Evolutionary conservation across 768 basidiomycete genomes (phyloP), one percentile per base, ranked within the genome.

Genomic region (Termitomyces heimii): DNA sequence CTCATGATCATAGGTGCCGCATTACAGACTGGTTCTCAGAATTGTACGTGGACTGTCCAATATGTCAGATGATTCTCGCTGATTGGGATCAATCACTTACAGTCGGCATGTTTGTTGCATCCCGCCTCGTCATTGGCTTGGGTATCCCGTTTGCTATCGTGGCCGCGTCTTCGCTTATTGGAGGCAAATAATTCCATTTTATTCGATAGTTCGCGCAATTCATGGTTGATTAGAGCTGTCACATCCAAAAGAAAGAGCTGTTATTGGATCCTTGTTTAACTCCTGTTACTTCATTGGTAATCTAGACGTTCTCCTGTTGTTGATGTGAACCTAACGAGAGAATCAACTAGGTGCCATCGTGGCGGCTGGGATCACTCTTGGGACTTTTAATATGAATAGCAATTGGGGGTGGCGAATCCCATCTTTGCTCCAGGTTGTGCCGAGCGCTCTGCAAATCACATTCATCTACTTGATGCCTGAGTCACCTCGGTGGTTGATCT

Each of bases 351-450:
- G 83, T 24, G 73, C 82, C 50, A 80, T 85, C 57, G 78, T 82
- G 28, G 82, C 84, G 5, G 82, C 83, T 9, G 81, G 77, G 2
- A 74, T 80, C 1, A 89, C 85, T 0, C 79, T 86, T 35, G 82
- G 82, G 9, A 88, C 88, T 0, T 88, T 87, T 72, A 59, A 71
- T 9, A 83, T 87, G 75, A 47, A 62, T 0, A 78, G 62, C 49
- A 77, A 82, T 62, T 85, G 83, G 84, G 82, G 80, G 12, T 87
- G 86, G 86, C 76, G 85, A n/a, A 84, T 86, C 22, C 85, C 84
- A 0, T 81, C 84, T n/a, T 63, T 82, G 43, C 74, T 86, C 5
- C 86, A 87, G 66, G 61, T 80, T 34, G 65, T 76, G 0, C 85
- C 85, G 1, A 79, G 78, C 57, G 32, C 74, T 12, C 67, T 85